Evolutionary conservation across 768 basidiomycete genomes (phyloP), one percentile per base, ranked within the genome.

Genomic region (Floccularia luteovirens): DNA sequence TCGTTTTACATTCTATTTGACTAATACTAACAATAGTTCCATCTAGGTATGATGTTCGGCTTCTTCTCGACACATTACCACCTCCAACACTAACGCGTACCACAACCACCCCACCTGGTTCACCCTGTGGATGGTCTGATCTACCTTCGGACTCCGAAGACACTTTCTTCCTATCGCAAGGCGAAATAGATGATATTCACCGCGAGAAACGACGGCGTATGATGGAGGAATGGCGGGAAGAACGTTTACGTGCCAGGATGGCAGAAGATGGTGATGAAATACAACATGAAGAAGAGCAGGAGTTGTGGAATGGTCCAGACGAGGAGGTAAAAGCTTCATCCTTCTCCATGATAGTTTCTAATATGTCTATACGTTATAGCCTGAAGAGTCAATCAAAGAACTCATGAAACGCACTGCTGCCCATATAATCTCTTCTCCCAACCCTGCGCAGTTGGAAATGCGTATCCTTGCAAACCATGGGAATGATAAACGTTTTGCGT

Each of bases 381-480:
- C 79, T 12, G 77, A 79, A 42, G 73, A 75, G 12, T 17, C 61
- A 0, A 77, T 83, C 48, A 66, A 56, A 36, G 71, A 74, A 2
- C 67, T 92, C 8, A 91, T 96, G 79, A 59, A 63, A 8, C 75
- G 81, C 38, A 93, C 90, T 0, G 86, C 86, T 0, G 47, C 54
- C 10, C 85, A 90, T 44, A 59, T 93, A 23, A 53, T 71, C 19
- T 60, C 75, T 5, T 84, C 90, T 1, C 77, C 82, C 1, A 90
- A 92, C 50, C 74, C 87, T 12, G 75, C 80, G 0, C 79, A 90
- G 46, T 69, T 94, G 17, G 90, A 92, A 57, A 79, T 91, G 71
- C 76, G 90, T 4, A 91, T 96, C 49, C 65, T 94, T 12, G 82
- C 91, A 7, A 90, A 94, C 49, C 75, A 93, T 51, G 83, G 88